A percentile compares a stretch with the other conserved stretches of the same genome.
Conservation (phyloP, 352 stramenopile genomes). For the Globisporangium apiculatum region DNA sequence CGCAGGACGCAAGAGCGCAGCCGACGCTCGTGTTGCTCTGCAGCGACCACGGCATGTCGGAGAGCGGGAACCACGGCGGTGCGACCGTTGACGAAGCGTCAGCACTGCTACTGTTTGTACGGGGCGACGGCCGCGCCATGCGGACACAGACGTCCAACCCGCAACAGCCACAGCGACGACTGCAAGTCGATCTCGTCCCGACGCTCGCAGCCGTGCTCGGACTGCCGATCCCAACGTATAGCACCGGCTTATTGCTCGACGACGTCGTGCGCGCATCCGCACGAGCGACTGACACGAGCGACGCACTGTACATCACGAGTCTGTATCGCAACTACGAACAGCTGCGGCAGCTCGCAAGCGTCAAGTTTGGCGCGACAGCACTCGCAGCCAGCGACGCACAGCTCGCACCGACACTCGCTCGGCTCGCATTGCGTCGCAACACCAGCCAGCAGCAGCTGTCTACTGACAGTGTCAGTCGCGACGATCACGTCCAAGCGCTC, state of each 20-base stretch:
- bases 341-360: slow-evolving; percentile 31
- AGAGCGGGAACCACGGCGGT: slow-evolving; percentile 83
- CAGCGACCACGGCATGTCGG: slow-evolving; percentile 88
- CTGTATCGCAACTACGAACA: slow-evolving; percentile 61
- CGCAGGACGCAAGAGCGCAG: slow-evolving; percentile 13
- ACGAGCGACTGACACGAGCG: too few relatives aligned
- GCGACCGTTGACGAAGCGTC: slow-evolving; percentile 81
- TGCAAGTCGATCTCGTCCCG: slow-evolving; percentile 81
- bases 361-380: slow-evolving; percentile 36
- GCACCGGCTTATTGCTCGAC: slow-evolving; percentile 56
- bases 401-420: slow-evolving; percentile 18
- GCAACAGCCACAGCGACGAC: slow-evolving; percentile 18
- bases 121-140: slow-evolving; percentile 29
- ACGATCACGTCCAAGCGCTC: slow-evolving; percentile 11
- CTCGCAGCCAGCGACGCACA: slow-evolving; percentile 23
- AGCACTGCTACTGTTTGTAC: slow-evolving; percentile 73
- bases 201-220: slow-evolving; percentile 73
- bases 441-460: background rate
- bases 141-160: background rate
- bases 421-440: slow-evolving; percentile 10
- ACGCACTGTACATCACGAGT: slow-evolving; percentile 14
- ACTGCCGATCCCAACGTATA: slow-evolving; percentile 56
- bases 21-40: slow-evolving; percentile 74
- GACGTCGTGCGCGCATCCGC: slow-evolving; percentile 39
- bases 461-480: background rate